Evolutionary conservation across 1,284 basidiomycete genomes (phyloP), one percentile per base, ranked within the genome.

Genomic region (Vanrija pseudolonga): DNA sequence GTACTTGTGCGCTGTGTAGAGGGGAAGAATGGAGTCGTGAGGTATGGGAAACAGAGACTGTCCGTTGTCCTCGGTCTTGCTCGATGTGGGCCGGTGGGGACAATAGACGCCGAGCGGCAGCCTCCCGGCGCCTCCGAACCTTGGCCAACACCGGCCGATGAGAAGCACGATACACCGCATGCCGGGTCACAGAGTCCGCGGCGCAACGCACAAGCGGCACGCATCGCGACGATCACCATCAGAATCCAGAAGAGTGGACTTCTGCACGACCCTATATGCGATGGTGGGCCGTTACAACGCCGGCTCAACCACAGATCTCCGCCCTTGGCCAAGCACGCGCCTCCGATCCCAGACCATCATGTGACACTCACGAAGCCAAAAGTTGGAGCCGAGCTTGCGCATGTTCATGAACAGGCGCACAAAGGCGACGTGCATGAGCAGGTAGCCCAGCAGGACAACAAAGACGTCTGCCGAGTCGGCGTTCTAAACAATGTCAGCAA

Each of bases 381-480:
- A 91, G 69, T 87, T 88, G 50, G 87, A 89, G 20, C 91, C 91
- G 28, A 97, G 82, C 28, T 86, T 85, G 45, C 91, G 84, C 64
- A 91, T 91, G 63, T 90, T 87, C 62, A 87, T 80, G 78, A 94
- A 88, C 40, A 96, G 82, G 55, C 92, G 86, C 74, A 92, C 85
- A 78, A 98, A 98, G 1, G 94, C 95, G 24, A 81, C 82, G 78
- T 98, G 94, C 95, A 99, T 98, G 55, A 98, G 81, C 49, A 95
- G 77, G 76, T 98, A 98, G 24, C 94, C 96, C 6, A 88, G 83
- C n/a, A 98, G 83, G 68, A 98, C 91, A 63, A 98, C 86, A 51
- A 95, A 82, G 68, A 98, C 97, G 76, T 98, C 95, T 20, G 95
- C 84, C 3, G 91, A 93, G 77, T 97, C 91, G 23, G 96, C 93